Percentiles rank a stretch among this genome's conserved stretches.
Evolutionary conservation across 2,329 filamentous ascomycete species (phyloP).

Genomic region (Botrytis aclada): DNA sequence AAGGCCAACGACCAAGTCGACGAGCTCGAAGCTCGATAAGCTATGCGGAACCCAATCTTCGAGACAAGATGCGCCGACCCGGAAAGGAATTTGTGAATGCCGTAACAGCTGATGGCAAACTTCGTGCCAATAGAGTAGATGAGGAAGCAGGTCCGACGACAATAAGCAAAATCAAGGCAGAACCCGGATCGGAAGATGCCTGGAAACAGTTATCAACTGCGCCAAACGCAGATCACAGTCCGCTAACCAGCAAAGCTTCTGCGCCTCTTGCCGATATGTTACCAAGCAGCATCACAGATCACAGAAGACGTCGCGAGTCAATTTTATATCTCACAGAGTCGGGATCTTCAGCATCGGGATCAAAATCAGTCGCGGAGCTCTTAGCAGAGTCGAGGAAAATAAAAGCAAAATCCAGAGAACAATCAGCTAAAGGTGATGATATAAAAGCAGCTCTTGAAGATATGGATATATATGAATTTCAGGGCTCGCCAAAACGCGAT

Average conservation of each 20-base stretch:
- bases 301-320: slow-evolving; percentile 37
- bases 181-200: slow-evolving; percentile 33
- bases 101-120: slow-evolving; percentile 62
- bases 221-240: slow-evolving; percentile 34
- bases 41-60: slow-evolving; percentile 78
- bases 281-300: slow-evolving; percentile 34
- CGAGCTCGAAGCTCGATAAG: slow-evolving; percentile 67
- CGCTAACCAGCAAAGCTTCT: slow-evolving; percentile 32
- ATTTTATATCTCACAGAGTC: slow-evolving; percentile 31
- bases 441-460: slow-evolving; percentile 28
- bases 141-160: slow-evolving; percentile 22
- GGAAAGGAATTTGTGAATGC: slow-evolving; percentile 74
- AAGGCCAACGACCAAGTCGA: slow-evolving; percentile 62
- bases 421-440: slow-evolving; percentile 21
- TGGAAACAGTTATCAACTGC: slow-evolving; percentile 35
- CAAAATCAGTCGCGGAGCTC: slow-evolving; percentile 34
- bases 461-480: slow-evolving; percentile 36
- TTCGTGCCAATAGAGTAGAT: slow-evolving; percentile 28
- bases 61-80: slow-evolving; percentile 79
- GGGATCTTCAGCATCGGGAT: slow-evolving; percentile 25
- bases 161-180: slow-evolving; percentile 31
- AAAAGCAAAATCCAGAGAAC: slow-evolving; percentile 32
- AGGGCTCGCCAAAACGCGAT: slow-evolving; percentile 27
- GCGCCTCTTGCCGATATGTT: slow-evolving; percentile 24
- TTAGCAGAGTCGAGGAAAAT: slow-evolving; percentile 33